A percentile compares a stretch with the other conserved stretches of the same genome.
Conservation (phyloP, 768 basidiomycete species). For the Tylopilus rubrobrunneus region DNA sequence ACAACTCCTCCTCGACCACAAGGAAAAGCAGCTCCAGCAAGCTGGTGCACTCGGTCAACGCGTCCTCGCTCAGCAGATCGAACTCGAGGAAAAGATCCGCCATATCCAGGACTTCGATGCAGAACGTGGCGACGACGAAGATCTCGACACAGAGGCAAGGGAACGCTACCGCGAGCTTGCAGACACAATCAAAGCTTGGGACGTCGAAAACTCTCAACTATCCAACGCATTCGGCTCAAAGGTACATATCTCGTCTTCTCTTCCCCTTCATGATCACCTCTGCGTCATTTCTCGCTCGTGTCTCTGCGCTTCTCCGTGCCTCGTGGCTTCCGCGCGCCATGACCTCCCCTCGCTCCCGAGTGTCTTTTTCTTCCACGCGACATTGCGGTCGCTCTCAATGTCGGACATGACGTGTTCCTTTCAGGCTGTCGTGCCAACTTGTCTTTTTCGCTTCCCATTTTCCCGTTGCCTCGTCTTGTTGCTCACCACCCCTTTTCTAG, state of each 20-base stretch:
- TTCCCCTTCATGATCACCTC: background rate
- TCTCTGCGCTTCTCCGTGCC: slow-evolving; percentile 9
- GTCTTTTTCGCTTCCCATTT: background rate
- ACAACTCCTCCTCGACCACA: slow-evolving; percentile 75
- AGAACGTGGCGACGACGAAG: slow-evolving; percentile 60
- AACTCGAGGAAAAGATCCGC: slow-evolving; percentile 83
- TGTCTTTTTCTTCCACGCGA: background rate
- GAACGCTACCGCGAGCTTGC: slow-evolving; percentile 75
- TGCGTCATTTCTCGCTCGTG: slow-evolving; percentile 8
- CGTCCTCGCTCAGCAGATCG: slow-evolving; percentile 89
- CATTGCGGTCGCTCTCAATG: background rate
- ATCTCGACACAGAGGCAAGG: slow-evolving; percentile 62
- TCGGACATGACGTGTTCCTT: background rate
- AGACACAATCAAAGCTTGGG: slow-evolving; percentile 73
- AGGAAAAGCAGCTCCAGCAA: slow-evolving; percentile 89
- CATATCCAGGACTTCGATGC: slow-evolving; percentile 72
- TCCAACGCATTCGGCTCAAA: slow-evolving; percentile 63
- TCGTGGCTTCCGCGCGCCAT: slow-evolving; percentile 13
- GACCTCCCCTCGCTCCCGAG: background rate
- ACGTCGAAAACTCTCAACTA: slow-evolving; percentile 72
- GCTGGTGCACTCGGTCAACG: slow-evolving; percentile 92
- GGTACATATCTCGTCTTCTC: slow-evolving; percentile 39
- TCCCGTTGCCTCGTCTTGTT: background rate
- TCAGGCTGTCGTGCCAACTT: background rate
- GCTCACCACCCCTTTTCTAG: slow-evolving; percentile 27